Percentiles rank a stretch among this genome's conserved stretches.
phyloP scores from a whole-genome alignment of 805 yeast genomes.

The Isabelozyma rhagii region DNA sequence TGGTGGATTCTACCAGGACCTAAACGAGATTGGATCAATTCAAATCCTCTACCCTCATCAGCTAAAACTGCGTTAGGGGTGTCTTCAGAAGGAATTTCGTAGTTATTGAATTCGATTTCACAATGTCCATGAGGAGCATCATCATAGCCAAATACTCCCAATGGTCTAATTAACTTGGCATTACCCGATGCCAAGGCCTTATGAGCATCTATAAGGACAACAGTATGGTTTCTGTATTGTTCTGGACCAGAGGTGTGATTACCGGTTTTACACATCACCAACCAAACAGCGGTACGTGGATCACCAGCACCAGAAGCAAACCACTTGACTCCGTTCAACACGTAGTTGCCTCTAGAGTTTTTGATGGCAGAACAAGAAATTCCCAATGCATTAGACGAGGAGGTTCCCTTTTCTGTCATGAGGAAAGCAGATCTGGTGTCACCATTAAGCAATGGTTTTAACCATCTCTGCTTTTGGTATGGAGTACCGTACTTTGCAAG shows the following conservation, averaged over 20 bases:
- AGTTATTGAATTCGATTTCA: slow-evolving; percentile 51
- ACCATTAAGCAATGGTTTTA: slow-evolving; percentile 53
- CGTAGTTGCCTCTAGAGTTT: slow-evolving; percentile 41
- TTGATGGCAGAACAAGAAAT: slow-evolving; percentile 43
- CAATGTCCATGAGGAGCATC: slow-evolving; percentile 75
- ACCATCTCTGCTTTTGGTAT: slow-evolving; percentile 42
- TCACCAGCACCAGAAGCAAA: slow-evolving; percentile 72
- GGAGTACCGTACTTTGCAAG: slow-evolving; percentile 40
- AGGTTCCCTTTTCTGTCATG: slow-evolving; percentile 61
- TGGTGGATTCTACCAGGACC: slow-evolving; percentile 74
- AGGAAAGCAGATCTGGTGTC: slow-evolving; percentile 57
- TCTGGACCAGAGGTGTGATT: slow-evolving; percentile 15
- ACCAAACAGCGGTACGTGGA: slow-evolving; percentile 54
- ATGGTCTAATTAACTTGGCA: slow-evolving; percentile 48
- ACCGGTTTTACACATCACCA: slow-evolving; percentile 50
- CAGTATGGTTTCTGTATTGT: slow-evolving; percentile 53
- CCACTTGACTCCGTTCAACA: slow-evolving; percentile 64
- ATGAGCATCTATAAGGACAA: slow-evolving; percentile 51
- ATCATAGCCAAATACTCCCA: slow-evolving; percentile 56
- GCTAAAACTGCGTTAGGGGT: slow-evolving; percentile 41
- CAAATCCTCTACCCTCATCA: slow-evolving; percentile 55
- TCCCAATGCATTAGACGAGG: slow-evolving; percentile 62
- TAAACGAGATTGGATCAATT: slow-evolving; percentile 58
- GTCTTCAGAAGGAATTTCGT: slow-evolving; percentile 43
- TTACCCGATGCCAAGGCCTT: slow-evolving; percentile 48